Evolutionary conservation across 148 eudicot genomes (phyloP).

Genomic region (Rhododendron molle): DNA sequence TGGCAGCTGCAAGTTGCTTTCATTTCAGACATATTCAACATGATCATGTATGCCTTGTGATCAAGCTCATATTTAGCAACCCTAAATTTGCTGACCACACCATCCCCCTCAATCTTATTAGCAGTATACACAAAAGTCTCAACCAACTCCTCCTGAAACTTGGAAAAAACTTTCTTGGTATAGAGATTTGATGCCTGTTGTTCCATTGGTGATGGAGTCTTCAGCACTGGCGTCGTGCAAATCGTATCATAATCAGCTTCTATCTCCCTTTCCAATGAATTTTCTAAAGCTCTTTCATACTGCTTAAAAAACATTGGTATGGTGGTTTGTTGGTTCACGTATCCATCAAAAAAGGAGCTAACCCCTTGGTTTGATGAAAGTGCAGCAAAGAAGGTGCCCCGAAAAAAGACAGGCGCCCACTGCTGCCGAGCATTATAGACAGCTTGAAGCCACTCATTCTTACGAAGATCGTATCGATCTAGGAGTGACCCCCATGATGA

Average conservation of each 20-base stretch:
- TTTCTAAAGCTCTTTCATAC: constrained; percentile 31
- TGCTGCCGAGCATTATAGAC: constrained; percentile 33
- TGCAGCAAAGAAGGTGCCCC: constrained; percentile 30
- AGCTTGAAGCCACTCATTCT: constrained; percentile 36
- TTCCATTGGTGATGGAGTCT: constrained; percentile 38
- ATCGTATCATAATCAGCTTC: constrained; percentile 35
- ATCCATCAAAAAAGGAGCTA: constrained; percentile 29
- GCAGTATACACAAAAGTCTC: constrained; percentile 37
- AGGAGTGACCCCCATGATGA: constrained; percentile 25
- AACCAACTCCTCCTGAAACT: constrained; percentile 35
- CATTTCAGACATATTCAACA: constrained; percentile 25
- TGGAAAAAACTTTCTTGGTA: constrained; percentile 29
- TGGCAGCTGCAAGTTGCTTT: constrained; percentile 36
- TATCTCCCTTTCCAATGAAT: constrained; percentile 27
- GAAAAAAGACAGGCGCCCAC: constrained; percentile 34
- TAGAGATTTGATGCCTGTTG: constrained; percentile 33
- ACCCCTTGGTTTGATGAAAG: constrained; percentile 31
- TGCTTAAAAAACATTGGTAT: constrained; percentile 29
- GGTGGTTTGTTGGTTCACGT: constrained; percentile 30
- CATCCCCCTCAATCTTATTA: constrained; percentile 27
- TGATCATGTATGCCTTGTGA: constrained; percentile 28
- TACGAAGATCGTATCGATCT: constrained; percentile 22
- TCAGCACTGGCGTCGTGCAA: constrained; percentile 29
- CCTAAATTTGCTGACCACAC: constrained; percentile 22
- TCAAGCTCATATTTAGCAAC: constrained; percentile 35